phyloP scores from a whole-genome alignment of 2,329 filamentous ascomycete genomes.

The Alternaria novae-zelandiae region DNA sequence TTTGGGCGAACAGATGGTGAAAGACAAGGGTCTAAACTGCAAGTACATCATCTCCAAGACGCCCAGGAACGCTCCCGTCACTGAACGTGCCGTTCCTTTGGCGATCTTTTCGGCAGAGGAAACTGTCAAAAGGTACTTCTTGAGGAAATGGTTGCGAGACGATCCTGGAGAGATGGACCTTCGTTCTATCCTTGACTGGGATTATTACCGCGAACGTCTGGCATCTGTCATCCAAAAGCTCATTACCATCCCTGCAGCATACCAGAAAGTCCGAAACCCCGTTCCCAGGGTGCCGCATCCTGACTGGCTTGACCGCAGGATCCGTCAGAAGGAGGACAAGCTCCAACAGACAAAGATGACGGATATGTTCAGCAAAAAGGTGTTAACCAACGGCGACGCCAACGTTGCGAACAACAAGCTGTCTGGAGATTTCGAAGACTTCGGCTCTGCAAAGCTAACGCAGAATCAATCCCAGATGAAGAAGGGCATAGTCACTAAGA shows the following conservation, averaged over 20 bases:
- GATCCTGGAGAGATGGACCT: conserved; percentile 92
- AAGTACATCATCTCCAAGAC: conserved; percentile 97
- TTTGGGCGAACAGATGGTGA: conserved; percentile 96
- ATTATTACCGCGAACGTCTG: conserved; percentile 94
- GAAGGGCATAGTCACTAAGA: conserved; percentile 52
- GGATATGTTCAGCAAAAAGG: conserved; percentile 79
- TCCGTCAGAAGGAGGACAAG: conserved; percentile 94
- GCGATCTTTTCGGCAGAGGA: conserved; percentile 97
- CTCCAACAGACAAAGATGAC: conserved; percentile 99
- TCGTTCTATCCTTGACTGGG: conserved; percentile 89
- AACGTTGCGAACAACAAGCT: conserved; percentile 67
- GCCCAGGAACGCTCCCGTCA: conserved; percentile 88
- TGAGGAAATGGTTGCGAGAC: conserved; percentile 95
- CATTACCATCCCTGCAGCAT: conserved; percentile 94
- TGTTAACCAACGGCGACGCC: conserved; percentile 73
- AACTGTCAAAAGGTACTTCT: conserved; percentile 82
- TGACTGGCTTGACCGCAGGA: conserved; percentile 93
- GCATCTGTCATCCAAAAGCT: conserved; percentile 98
- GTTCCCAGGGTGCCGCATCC: conserved; percentile 93
- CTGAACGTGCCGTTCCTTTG: conserved; percentile 90
- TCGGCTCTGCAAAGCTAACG: conserved; percentile 64
- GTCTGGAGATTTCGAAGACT: conserved; percentile 78
- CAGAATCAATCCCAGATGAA: conserved; percentile 48
- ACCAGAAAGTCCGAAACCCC: conserved; percentile 94
- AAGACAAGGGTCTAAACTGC: conserved; percentile 98